Conservation (phyloP, 164 flowering plant species). For the Kingdonia uniflora region DNA sequence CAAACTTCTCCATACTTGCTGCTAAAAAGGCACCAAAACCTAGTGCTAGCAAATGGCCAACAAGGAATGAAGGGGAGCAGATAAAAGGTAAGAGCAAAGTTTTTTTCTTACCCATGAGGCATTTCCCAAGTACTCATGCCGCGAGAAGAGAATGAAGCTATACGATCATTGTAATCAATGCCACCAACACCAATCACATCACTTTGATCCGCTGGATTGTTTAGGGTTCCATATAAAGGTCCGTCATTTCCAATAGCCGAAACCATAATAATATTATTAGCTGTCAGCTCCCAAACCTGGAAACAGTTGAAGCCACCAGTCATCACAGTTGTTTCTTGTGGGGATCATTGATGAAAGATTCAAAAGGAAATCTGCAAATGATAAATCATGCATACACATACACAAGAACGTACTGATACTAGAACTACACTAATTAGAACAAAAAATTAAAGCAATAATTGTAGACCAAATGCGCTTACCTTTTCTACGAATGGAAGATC, state of each 20-base stretch:
- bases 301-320: slow-evolving; percentile 7
- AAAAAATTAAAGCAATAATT: neutral
- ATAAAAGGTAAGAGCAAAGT: neutral
- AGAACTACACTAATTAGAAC: neutral
- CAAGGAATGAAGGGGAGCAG: neutral
- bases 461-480: slow-evolving; percentile 28
- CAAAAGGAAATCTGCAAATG: neutral
- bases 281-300: slow-evolving; percentile 98
- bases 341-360: too few relatives aligned
- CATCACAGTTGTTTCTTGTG: too few relatives aligned
- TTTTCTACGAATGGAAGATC: slow-evolving; percentile 98
- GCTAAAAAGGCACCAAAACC: neutral
- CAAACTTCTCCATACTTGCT: neutral
- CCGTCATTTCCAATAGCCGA: slow-evolving; percentile 99
- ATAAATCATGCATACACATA: too few relatives aligned
- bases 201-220: slow-evolving; percentile 99
- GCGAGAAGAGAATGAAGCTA: slow-evolving; percentile 96
- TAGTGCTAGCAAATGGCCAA: neutral
- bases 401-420: neutral
- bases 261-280: slow-evolving; percentile 95
- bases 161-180: slow-evolving; percentile 89
- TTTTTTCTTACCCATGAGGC: slow-evolving; percentile 80
- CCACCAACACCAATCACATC: slow-evolving; percentile 99
- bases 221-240: slow-evolving; percentile 95
- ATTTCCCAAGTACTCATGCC: slow-evolving; percentile 99